These are phyloP conservation scores for Yamadazyma triangularis DNA, from an alignment of 1,139 yeast species.

Conservation along the genomic window DNA sequence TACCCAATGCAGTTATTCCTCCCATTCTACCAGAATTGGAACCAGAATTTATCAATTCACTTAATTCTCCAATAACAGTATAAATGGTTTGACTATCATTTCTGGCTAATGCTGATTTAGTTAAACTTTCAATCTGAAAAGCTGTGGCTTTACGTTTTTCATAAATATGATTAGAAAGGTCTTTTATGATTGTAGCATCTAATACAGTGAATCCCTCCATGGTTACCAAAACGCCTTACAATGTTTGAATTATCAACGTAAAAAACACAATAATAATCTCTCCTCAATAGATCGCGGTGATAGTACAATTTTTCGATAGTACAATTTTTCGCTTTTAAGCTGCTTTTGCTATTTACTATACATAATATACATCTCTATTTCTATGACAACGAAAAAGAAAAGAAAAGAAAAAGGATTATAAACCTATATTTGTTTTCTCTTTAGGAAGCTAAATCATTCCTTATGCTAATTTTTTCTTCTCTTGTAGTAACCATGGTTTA, in stretches of 20 bases:
- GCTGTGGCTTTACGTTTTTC: constrained; percentile 96
- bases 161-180: constrained; percentile 83
- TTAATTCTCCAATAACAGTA: constrained; percentile 38
- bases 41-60: constrained; percentile 39
- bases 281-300: no score
- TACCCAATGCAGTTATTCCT: constrained; percentile 47
- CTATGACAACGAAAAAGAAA: no score
- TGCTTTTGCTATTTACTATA: no score
- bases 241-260: no score
- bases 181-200: constrained; percentile 77
- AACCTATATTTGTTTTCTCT: no score
- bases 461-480: not conserved
- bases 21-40: constrained; percentile 48
- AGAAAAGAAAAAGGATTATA: no score
- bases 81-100: constrained; percentile 68
- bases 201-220: constrained; percentile 31
- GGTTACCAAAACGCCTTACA: no score
- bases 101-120: constrained; percentile 64
- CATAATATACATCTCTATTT: no score
- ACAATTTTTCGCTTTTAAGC: no score
- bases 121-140: constrained; percentile 76
- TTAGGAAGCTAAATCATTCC: no score
- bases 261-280: no score
- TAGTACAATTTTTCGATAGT: no score
- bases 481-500: not conserved